Evolutionary conservation across 2,329 filamentous ascomycete genomes (phyloP).

Genomic region (Dothistroma pini): DNA sequence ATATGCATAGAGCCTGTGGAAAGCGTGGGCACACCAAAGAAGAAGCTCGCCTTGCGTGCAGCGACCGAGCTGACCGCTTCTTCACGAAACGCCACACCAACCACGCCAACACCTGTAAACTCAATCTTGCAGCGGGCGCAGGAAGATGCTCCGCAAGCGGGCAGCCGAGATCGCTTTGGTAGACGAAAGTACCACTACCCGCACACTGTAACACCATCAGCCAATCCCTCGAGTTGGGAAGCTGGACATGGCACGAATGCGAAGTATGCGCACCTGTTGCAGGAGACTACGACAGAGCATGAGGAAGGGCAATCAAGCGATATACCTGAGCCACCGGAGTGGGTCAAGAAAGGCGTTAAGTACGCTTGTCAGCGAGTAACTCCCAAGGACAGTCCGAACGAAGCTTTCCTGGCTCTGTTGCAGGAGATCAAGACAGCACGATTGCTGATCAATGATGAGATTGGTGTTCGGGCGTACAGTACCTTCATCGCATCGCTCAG

Average conservation of each 20-base stretch:
- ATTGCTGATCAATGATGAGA: slow-evolving; percentile 67
- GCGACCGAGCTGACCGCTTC: slow-evolving; percentile 12
- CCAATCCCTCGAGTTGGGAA: slow-evolving; percentile 26
- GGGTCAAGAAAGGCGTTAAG: slow-evolving; percentile 57
- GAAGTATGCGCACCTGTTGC: slow-evolving; percentile 50
- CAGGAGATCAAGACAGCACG: slow-evolving; percentile 70
- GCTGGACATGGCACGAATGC: slow-evolving; percentile 31
- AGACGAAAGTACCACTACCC: slow-evolving; percentile 21
- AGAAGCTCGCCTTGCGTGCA: slow-evolving; percentile 10
- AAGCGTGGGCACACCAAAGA: slow-evolving; percentile 9
- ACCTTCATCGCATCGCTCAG: slow-evolving; percentile 78
- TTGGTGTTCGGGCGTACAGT: slow-evolving; percentile 82
- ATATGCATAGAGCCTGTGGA: slow-evolving; percentile 41
- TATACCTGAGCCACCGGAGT: slow-evolving; percentile 66
- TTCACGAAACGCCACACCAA: slow-evolving; percentile 8
- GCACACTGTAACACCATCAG: slow-evolving; percentile 15
- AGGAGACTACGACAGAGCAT: slow-evolving; percentile 74
- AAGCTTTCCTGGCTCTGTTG: slow-evolving; percentile 68
- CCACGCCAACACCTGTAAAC: not conserved
- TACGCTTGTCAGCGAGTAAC: slow-evolving; percentile 83
- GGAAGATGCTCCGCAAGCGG: slow-evolving; percentile 33
- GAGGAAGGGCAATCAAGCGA: slow-evolving; percentile 51
- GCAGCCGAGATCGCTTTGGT: slow-evolving; percentile 24
- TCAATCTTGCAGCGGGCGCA: slow-evolving; percentile 52
- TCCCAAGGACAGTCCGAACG: slow-evolving; percentile 66